Conservation (phyloP, 352 stramenopile species). For the Globisporangium nagaii region DNA sequence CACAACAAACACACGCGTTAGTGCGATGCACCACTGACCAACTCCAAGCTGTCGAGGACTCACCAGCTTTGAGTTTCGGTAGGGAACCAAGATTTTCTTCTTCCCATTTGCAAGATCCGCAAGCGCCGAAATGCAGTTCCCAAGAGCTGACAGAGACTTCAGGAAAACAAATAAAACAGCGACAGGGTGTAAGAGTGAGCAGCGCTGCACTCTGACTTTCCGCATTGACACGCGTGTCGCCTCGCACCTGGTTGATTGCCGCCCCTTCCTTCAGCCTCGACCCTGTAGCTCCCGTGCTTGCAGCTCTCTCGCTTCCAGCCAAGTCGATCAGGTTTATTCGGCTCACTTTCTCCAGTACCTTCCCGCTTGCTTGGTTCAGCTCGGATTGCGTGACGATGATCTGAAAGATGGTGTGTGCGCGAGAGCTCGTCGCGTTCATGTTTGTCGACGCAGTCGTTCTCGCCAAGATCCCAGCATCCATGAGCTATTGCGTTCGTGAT, state of each 20-base stretch:
- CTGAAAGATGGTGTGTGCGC: conserved; percentile 81
- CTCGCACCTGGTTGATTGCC: conserved; percentile 87
- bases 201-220: too few relatives aligned
- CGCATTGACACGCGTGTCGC: too few relatives aligned
- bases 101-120: conserved; percentile 84
- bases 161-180: not conserved
- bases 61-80: conserved; percentile 91
- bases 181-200: too few relatives aligned
- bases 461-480: conserved; percentile 80
- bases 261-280: conserved; percentile 89
- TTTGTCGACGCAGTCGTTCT: conserved; percentile 82
- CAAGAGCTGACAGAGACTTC: conserved; percentile 85
- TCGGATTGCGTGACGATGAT: conserved; percentile 82
- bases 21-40: not conserved
- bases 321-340: conserved; percentile 90
- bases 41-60: not conserved
- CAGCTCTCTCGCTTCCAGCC: conserved; percentile 85
- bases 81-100: conserved; percentile 85
- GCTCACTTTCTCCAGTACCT: conserved; percentile 80
- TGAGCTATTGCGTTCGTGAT: conserved; percentile 33
- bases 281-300: conserved; percentile 87
- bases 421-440: conserved; percentile 84
- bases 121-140: conserved; percentile 90
- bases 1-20: not conserved
- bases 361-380: conserved; percentile 58